Evolutionary conservation across 371 early-diverging fungal species (phyloP), one percentile per base, ranked within the genome.

Genomic region (Lichtheimia ramosa): DNA sequence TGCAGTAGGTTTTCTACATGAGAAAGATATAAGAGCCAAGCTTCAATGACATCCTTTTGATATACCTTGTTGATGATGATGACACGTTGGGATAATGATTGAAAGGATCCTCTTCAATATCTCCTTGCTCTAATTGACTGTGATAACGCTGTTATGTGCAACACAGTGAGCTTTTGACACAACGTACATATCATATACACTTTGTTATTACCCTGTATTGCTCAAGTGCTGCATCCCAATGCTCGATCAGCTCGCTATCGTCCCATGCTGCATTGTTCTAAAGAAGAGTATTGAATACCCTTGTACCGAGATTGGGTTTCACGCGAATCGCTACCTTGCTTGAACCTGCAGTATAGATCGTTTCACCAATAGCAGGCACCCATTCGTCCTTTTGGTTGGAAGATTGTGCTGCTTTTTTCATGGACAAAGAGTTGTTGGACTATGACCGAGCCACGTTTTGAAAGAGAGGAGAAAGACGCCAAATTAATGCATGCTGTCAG

Each of bases 141-240:
- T 53, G 53, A 12, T 15, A 16, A 23, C 24, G 24, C 53, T 53
- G 16, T 39, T 3, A 6, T n/a, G 15, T 18, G 10, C 3, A 14
- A 7, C 20, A 23, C 15, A 24, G 3, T 23, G 15, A 23, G 15
- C 20, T 21, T 51, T 6, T 51, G 23, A 5, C 5, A 18, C 5
- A 24, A n/a, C 24, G 5, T 12, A 21, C n/a, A 12, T 46, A 21
- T 46, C 16, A 16, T 46, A 16, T 46, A 21, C n/a, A 25, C 18
- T 16, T 50, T 27, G 28, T 1, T 25, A 4, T 58, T 58, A 62
- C 62, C 43, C 43, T 43, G 39, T 79, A 86, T 57, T 83, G 75
- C 55, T 73, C 73, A 6, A 84, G 73, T 3, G 85, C 83, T 15
- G 65, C 64, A 56, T 86, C 85, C 87, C 87, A 86, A 5, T 80